These are phyloP conservation scores for Pseudotsuga menziesii DNA, from an alignment of 75 land plant genomes.

Conservation along the genomic window DNA sequence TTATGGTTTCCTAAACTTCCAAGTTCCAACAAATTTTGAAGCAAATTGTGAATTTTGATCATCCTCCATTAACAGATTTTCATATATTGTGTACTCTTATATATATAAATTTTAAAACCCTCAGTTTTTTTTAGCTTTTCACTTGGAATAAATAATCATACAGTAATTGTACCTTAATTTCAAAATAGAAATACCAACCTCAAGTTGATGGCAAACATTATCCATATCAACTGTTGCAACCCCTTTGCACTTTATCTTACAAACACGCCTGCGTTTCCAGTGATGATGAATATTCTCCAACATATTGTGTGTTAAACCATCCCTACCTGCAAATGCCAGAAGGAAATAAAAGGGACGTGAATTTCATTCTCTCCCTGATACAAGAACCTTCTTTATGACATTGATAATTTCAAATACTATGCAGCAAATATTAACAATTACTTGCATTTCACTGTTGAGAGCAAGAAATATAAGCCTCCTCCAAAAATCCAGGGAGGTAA, in stretches of 20 bases:
- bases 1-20: background rate
- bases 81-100: background rate
- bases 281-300: slow-evolving; percentile 64
- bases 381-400: background rate
- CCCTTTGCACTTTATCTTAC: slow-evolving; percentile 72
- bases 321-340: slow-evolving; percentile 49
- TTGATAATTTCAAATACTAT: background rate
- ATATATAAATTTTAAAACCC: background rate
- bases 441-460: background rate
- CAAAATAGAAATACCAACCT: slow-evolving; percentile 34
- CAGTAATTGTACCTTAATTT: background rate
- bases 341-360: background rate
- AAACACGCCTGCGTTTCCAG: slow-evolving; percentile 59
- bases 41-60: background rate
- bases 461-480: background rate
- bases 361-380: background rate
- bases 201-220: slow-evolving; percentile 60
- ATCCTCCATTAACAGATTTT: too few relatives aligned
- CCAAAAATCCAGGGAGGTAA: background rate
- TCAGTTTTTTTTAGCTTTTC: background rate
- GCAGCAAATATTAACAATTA: background rate
- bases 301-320: slow-evolving; percentile 81
- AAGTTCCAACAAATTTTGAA: background rate
- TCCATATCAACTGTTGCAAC: slow-evolving; percentile 82
- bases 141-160: background rate